Evolutionary conservation across 2,329 filamentous ascomycete species (phyloP).

Genomic region (Monascus ruber): DNA sequence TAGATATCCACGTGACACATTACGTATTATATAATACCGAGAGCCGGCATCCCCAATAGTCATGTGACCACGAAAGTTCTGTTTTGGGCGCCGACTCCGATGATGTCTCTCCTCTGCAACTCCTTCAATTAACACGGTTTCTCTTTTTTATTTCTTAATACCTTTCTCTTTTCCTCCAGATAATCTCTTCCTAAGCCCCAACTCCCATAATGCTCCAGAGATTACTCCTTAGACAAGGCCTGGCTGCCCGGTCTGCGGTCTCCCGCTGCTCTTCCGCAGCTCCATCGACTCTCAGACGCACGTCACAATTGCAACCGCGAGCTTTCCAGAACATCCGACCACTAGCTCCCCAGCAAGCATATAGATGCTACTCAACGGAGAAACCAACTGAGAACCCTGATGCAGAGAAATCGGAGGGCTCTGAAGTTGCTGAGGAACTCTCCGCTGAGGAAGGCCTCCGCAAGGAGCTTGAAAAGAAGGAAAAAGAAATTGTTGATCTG

Average conservation of each 20-base stretch:
- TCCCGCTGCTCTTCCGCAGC: slow-evolving; percentile 22
- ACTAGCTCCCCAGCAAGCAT: slow-evolving; percentile 21
- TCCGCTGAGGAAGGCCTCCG: slow-evolving; percentile 40
- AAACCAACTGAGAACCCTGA: slow-evolving; percentile 17
- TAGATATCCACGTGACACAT: no score
- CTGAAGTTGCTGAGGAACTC: slow-evolving; percentile 30
- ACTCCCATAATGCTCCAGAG: slow-evolving; percentile 30
- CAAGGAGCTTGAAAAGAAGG: slow-evolving; percentile 60
- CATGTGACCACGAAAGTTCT: slow-evolving; percentile 1
- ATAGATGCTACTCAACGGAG: slow-evolving; percentile 35
- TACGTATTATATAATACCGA: no score
- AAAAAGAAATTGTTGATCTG: slow-evolving; percentile 64
- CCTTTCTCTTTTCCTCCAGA: not conserved
- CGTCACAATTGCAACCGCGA: slow-evolving; percentile 23
- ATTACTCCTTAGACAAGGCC: slow-evolving; percentile 31
- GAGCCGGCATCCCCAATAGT: not conserved
- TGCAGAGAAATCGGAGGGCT: slow-evolving; percentile 32
- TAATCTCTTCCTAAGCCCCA: slow-evolving; percentile 1
- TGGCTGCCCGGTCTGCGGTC: slow-evolving; percentile 25
- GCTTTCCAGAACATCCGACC: slow-evolving; percentile 16
- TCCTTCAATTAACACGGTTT: slow-evolving; percentile 3
- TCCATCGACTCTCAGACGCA: slow-evolving; percentile 20
- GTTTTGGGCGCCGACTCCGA: not conserved
- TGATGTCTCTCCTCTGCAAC: not conserved
- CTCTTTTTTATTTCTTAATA: slow-evolving; percentile 1